Percentiles rank a stretch among this genome's conserved stretches.
Evolutionary conservation across 176 grass and related monocot genomes (phyloP).

Genomic region (Microstegium vimineum): DNA sequence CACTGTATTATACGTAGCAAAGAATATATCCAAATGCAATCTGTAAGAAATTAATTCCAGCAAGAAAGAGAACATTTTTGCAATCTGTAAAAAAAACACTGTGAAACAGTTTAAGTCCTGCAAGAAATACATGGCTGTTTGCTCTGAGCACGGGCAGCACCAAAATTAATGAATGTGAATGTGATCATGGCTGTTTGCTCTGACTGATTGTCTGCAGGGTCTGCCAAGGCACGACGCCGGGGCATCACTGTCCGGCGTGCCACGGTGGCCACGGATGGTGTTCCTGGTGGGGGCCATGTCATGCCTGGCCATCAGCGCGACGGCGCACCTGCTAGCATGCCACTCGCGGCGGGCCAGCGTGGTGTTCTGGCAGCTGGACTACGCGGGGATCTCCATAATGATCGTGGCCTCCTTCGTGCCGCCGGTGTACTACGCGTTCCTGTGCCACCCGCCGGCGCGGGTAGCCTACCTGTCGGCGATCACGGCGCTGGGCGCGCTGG

Average conservation of each 20-base stretch:
- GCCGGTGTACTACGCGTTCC: constrained; percentile 87
- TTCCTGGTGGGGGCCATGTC: constrained; percentile 81
- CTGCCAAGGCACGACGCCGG: background rate
- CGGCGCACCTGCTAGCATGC: constrained; percentile 87
- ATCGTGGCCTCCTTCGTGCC: constrained; percentile 96
- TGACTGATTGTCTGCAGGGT: constrained; percentile 14
- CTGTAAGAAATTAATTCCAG: background rate
- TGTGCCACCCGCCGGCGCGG: constrained; percentile 55
- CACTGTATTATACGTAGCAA: too few relatives aligned
- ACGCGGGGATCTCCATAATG: constrained; percentile 90
- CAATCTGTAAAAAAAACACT: too few relatives aligned
- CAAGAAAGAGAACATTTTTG: too few relatives aligned
- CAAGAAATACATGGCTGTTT: too few relatives aligned
- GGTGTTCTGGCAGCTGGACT: constrained; percentile 83
- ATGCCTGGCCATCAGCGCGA: constrained; percentile 71
- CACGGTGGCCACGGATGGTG: constrained; percentile 77
- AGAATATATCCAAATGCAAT: background rate
- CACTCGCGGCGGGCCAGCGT: constrained; percentile 64
- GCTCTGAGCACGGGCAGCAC: background rate
- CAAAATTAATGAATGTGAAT: background rate
- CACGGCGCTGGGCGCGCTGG: constrained; percentile 59
- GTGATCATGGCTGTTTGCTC: background rate
- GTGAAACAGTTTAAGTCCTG: background rate
- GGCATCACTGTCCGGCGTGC: constrained; percentile 6
- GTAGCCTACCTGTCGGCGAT: constrained; percentile 63